Evolutionary conservation across 306 rosid species (phyloP).

Genomic region (Fragaria vesca): DNA sequence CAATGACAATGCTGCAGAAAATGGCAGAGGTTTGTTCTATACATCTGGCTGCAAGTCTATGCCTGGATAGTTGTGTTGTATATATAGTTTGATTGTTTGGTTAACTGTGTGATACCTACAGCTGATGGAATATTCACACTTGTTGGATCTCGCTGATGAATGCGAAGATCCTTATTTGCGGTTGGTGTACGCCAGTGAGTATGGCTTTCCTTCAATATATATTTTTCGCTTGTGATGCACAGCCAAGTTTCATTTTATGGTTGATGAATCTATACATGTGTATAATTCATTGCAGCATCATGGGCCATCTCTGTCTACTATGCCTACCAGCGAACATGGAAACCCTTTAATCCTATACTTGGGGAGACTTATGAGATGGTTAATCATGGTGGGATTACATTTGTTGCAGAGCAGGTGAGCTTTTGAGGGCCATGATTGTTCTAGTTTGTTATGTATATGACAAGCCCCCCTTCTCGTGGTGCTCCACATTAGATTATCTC

Average conservation of each 20-base stretch:
- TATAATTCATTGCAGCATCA: conserved; percentile 54
- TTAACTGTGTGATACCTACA: conserved; percentile 33
- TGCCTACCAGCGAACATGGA: conserved; percentile 95
- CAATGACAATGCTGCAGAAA: conserved; percentile 96
- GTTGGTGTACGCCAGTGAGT: conserved; percentile 77
- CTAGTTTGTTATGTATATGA: neutral
- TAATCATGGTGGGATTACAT: conserved; percentile 72
- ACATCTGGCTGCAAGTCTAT: conserved; percentile 5
- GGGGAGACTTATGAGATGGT: conserved; percentile 91
- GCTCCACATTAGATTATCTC: conserved; percentile 2
- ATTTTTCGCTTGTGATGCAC: neutral
- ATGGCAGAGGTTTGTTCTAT: conserved; percentile 76
- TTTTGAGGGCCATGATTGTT: conserved; percentile 16
- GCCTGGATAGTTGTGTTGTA: conserved; percentile 13
- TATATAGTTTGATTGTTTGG: neutral
- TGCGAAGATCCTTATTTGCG: conserved; percentile 83
- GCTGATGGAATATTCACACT: conserved; percentile 93
- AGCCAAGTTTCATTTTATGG: neutral
- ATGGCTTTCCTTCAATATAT: conserved; percentile 9
- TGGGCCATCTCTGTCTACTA: conserved; percentile 94
- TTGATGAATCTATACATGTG: neutral
- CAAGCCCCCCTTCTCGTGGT: neutral
- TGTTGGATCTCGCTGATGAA: conserved; percentile 79
- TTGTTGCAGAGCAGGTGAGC: conserved; percentile 85
- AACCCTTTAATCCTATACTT: conserved; percentile 95